Percentiles rank a stretch among this genome's conserved stretches.
These are phyloP conservation scores for Phytophthora chlamydospora DNA, from an alignment of 352 stramenopile genomes.

Conservation along the genomic window DNA sequence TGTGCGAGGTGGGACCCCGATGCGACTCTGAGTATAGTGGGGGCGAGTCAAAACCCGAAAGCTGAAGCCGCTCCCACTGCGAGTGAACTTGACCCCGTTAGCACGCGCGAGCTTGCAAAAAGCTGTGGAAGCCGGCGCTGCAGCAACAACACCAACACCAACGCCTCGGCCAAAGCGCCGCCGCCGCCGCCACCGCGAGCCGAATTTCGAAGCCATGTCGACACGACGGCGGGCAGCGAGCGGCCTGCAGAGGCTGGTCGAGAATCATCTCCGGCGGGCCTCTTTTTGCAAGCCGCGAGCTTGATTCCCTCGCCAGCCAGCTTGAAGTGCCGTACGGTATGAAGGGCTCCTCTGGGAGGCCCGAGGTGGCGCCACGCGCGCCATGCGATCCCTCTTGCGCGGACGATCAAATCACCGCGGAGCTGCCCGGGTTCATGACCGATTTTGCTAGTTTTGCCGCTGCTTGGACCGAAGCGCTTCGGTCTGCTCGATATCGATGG, in stretches of 20 bases:
- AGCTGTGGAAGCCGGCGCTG: too few species aligned
- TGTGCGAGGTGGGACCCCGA: constrained; percentile 21
- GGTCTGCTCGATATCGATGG: neutral
- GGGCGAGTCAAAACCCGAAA: constrained; percentile 23
- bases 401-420: constrained; percentile 16
- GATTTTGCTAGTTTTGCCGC: too few species aligned
- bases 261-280: constrained; percentile 16
- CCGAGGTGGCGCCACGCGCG: neutral
- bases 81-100: too few species aligned
- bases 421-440: neutral
- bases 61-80: constrained; percentile 22
- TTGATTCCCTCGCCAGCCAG: constrained; percentile 27
- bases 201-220: constrained; percentile 32
- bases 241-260: constrained; percentile 28
- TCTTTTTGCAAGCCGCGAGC: constrained; percentile 13
- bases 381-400: too few species aligned
- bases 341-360: constrained; percentile 1
- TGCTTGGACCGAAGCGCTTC: too few species aligned
- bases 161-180: too few species aligned
- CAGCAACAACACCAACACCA: too few species aligned
- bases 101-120: too few species aligned
- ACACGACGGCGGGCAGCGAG: constrained; percentile 30
- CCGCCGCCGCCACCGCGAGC: too few species aligned
- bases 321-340: constrained; percentile 35
- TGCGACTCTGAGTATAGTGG: constrained; percentile 39